Percentiles rank a stretch among this genome's conserved stretches.
Evolutionary conservation across 2,329 filamentous ascomycete genomes (phyloP).

Genomic region (Coleophoma crateriformis): DNA sequence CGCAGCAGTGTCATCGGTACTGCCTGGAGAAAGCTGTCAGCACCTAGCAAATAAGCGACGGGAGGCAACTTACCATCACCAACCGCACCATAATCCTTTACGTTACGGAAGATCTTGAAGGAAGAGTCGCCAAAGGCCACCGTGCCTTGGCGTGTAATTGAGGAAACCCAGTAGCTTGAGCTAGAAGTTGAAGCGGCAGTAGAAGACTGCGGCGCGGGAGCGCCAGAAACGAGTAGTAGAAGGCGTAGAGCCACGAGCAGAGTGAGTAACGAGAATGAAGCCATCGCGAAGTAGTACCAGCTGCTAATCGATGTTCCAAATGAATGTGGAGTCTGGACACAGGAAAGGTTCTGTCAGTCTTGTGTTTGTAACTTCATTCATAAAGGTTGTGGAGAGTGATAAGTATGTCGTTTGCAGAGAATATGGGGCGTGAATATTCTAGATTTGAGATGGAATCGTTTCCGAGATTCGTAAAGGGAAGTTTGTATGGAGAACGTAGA

Average conservation of each 20-base stretch:
- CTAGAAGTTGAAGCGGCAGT: conserved; percentile 8
- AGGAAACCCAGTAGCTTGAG: conserved; percentile 23
- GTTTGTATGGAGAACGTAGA: background rate
- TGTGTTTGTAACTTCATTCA: conserved; percentile 5
- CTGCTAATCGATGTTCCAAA: conserved; percentile 24
- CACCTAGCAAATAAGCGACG: background rate
- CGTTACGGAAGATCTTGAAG: conserved; percentile 74
- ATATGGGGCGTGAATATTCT: background rate
- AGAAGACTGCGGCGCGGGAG: conserved; percentile 12
- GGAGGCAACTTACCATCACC: conserved; percentile 55
- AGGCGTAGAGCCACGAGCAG: conserved; percentile 22
- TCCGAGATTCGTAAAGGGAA: background rate
- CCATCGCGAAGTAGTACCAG: conserved; percentile 28
- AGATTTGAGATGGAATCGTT: background rate
- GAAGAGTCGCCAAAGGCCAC: conserved; percentile 31
- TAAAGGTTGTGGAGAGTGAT: background rate
- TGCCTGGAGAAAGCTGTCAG: conserved; percentile 43
- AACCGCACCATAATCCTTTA: conserved; percentile 68
- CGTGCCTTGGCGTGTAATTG: conserved; percentile 24
- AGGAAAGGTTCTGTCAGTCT: conserved; percentile 6
- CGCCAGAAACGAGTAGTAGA: conserved; percentile 19
- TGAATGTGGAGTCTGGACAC: conserved; percentile 19
- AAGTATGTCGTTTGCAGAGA: conserved; percentile 1
- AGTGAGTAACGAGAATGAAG: conserved; percentile 20
- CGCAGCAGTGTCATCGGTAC: conserved; percentile 75